Conservation (phyloP, 257 asterid species). For the Rehmannia glutinosa region DNA sequence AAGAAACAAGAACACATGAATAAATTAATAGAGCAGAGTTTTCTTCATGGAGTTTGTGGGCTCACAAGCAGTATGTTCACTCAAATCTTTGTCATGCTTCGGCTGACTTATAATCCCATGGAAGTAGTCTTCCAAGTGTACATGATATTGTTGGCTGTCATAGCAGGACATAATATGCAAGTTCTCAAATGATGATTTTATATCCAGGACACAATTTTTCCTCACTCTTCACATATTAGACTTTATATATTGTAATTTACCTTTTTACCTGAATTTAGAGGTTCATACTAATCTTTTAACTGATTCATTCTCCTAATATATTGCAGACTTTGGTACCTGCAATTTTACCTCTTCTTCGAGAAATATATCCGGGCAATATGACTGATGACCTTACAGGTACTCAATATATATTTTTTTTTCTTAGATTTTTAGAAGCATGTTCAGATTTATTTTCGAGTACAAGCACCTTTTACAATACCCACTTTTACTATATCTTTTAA, state of each 20-base stretch:
- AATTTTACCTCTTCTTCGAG: conserved; percentile 79
- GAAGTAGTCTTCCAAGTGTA: not conserved
- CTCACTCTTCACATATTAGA: not conserved
- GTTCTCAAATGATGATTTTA: not conserved
- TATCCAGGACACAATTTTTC: not conserved
- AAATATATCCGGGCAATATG: conserved; percentile 89
- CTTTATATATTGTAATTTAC: not conserved
- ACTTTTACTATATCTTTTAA: not conserved
- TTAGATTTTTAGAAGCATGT: not conserved
- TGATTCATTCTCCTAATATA: too few species aligned
- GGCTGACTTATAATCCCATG: conserved; percentile 5
- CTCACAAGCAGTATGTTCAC: not conserved
- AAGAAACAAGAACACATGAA: conserved; percentile 5
- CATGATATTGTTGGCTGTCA: not conserved
- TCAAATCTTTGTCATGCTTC: not conserved
- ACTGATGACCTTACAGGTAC: conserved; percentile 75
- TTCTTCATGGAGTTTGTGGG: not conserved
- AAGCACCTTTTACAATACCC: not conserved
- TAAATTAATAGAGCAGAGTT: conserved; percentile 3
- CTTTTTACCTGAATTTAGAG: not conserved
- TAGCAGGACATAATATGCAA: not conserved
- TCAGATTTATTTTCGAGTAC: not conserved
- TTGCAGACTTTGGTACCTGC: conserved; percentile 89
- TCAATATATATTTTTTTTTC: not conserved
- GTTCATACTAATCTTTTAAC: conserved; percentile 8